Evolutionary conservation across 2,329 filamentous ascomycete genomes (phyloP), one percentile per base, ranked within the genome.

Genomic region (Fusarium begoniae): DNA sequence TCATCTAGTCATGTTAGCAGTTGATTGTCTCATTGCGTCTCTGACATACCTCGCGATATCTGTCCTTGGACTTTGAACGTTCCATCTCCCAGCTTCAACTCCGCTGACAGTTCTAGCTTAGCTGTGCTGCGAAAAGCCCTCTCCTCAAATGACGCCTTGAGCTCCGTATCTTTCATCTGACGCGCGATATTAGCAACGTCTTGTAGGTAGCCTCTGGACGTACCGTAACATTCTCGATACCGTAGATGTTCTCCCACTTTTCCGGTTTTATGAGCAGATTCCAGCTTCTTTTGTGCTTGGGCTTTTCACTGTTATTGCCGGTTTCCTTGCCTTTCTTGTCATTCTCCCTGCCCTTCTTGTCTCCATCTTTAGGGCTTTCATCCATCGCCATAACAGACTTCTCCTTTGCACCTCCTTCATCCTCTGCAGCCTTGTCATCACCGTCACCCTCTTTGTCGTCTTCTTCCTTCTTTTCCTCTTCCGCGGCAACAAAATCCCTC

Each of bases 21-120:
- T 26, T 4, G 8, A 2, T 8, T 9, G 8, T 47, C 17, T 28
- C 0, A 3, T 47, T 20, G 17, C 0, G 0, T 26, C 11, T 28
- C 18, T 14, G 1, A 3, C 12, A 14, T 47, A 20, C 44, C 44
- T 47, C 44, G 44, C 8, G 44, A 47, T 14, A 47, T 47, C 12
- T 47, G 44, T 28, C 44, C 44, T 47, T 47, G 24, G 12, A 28
- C 44, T 20, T 47, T 47, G 5, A 28, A 47, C 8, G 44, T 28
- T 28, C 44, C 24, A 7, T 47, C 44, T 7, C 44, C 24, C 12
- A 47, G 8, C 44, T 47, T 47, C 11, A 28, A 12, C 17, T 47
- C 18, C 44, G 24, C 44, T 28, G 44, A 45, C 1, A 45, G 17
- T 13, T 20, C n/a, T 11, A 45, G 24, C 5, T 45, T 45, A 4